phyloP scores from a whole-genome alignment of 371 early-diverging fungal species.

The Batkoa obscura region DNA sequence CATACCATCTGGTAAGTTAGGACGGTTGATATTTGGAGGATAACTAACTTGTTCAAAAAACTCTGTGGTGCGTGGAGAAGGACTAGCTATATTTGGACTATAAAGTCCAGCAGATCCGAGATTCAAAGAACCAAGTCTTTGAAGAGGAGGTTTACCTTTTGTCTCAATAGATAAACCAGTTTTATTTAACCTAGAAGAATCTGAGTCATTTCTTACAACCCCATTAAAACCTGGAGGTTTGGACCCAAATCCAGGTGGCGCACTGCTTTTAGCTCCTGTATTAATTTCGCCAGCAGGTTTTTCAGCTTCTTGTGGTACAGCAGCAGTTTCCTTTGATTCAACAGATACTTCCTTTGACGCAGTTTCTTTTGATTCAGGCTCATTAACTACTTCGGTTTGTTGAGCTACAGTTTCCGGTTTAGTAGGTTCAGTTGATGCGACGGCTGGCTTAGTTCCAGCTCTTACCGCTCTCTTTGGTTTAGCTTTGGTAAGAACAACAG shows the following conservation, averaged over 20 bases:
- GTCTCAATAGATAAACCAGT: conserved; percentile 5
- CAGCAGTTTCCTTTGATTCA: conserved; percentile 5
- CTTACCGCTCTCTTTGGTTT: conserved; percentile 1
- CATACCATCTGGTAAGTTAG: conserved; percentile 20
- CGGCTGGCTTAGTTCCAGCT: not conserved
- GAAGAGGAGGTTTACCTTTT: not conserved
- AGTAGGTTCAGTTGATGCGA: not conserved
- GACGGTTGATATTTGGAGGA: conserved; percentile 23
- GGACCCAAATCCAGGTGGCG: conserved; percentile 10
- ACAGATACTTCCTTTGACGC: conserved; percentile 16
- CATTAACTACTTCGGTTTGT: not conserved
- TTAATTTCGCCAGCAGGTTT: not conserved
- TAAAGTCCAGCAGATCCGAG: not conserved
- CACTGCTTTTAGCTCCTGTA: not conserved
- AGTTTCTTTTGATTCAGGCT: not conserved
- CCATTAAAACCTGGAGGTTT: conserved; percentile 3
- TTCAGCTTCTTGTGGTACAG: not conserved
- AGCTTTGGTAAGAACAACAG: not conserved
- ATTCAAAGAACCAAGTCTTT: not conserved
- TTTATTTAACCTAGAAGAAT: conserved; percentile 10
- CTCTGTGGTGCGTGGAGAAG: conserved; percentile 16
- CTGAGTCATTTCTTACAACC: not conserved
- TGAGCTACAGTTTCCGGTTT: too few relatives aligned
- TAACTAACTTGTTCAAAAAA: conserved; percentile 16
- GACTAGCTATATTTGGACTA: conserved; percentile 10